Evolutionary conservation across 2,329 filamentous ascomycete species (phyloP), one percentile per base, ranked within the genome.

Genomic region (Paecilomyces variotii): DNA sequence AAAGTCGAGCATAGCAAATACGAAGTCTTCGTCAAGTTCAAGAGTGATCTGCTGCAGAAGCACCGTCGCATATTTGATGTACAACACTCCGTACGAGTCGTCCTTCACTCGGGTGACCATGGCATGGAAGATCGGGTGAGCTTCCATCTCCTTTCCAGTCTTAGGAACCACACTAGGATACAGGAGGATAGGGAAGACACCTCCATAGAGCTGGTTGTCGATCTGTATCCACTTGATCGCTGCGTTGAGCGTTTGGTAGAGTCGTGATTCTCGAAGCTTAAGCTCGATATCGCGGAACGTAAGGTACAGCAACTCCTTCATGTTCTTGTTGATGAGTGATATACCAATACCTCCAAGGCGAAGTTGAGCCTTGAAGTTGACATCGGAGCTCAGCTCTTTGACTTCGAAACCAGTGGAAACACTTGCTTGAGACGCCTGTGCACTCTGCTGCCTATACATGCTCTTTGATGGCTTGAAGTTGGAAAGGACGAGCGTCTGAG

Each of bases 201-300:
- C 94, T 28, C 95, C 95, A 68, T 99, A 99, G 12, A 99, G 84
- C 74, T 99, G 94, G 67, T 99, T 99, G 75, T 99, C 94, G 66
- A 99, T 90, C 74, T 99, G 94, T 28, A 99, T 94, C 95, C 95
- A 99, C 74, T 99, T 97, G 71, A 97, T 88, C 0, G 91, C 90
- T 55, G 94, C 80, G 54, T 90, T 93, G 61, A 97, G 76, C 0
- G 91, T 97, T 74, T 99, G 94, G 70, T 96, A 96, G 14, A 97
- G 79, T 19, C 87, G 84, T n/a, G 94, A 97, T 68, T 99, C 94
- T 58, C 87, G 91, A 74, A 94, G 96, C 61, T 92, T 91, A 63
- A 99, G 77, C 66, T 94, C 87, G 27, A 97, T 89, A 62, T 96
- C 93, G 55, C 93, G 84, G 75, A 97, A 88, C 0, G 94, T 99